These are phyloP conservation scores for Mucor velutinosus DNA, from an alignment of 371 early-diverging fungal genomes.

Conservation along the genomic window DNA sequence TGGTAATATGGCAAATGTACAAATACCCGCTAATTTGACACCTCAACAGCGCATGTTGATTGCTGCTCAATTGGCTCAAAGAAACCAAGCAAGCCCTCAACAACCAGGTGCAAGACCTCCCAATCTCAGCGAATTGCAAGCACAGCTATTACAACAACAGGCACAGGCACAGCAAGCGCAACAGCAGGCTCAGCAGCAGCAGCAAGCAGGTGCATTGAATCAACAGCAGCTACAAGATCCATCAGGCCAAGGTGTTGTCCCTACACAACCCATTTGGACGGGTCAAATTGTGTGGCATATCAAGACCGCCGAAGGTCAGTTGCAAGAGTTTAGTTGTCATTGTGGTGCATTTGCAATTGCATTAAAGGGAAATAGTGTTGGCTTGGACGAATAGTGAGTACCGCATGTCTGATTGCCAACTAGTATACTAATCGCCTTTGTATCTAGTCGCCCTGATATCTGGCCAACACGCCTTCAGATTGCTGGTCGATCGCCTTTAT, in stretches of 20 bases:
- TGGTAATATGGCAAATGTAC: conserved; percentile 10
- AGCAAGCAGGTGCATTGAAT: conserved; percentile 1
- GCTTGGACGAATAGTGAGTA: conserved; percentile 59
- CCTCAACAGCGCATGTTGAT: conserved; percentile 27
- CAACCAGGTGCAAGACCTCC: conserved; percentile 10
- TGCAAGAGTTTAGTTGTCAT: conserved; percentile 50
- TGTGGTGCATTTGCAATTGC: conserved; percentile 55
- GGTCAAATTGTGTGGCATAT: conserved; percentile 64
- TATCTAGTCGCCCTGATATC: conserved; percentile 35
- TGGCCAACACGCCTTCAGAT: conserved; percentile 61
- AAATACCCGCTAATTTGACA: conserved; percentile 30
- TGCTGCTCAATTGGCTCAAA: conserved; percentile 28
- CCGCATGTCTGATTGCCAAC: not conserved
- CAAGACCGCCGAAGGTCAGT: conserved; percentile 37
- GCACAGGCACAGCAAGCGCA: conserved; percentile 30
- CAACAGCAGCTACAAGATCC: conserved; percentile 3
- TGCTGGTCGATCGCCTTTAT: conserved; percentile 49
- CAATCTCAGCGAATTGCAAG: conserved; percentile 21
- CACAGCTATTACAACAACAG: conserved; percentile 16
- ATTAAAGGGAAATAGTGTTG: conserved; percentile 35
- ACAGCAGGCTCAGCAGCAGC: conserved; percentile 23
- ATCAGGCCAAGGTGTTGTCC: conserved; percentile 26
- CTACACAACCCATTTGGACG: conserved; percentile 54
- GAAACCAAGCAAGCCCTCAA: conserved; percentile 18
- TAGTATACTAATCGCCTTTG: too few species aligned